Evolutionary conservation across 768 basidiomycete species (phyloP).

Genomic region (Phaffia tasmanica): DNA sequence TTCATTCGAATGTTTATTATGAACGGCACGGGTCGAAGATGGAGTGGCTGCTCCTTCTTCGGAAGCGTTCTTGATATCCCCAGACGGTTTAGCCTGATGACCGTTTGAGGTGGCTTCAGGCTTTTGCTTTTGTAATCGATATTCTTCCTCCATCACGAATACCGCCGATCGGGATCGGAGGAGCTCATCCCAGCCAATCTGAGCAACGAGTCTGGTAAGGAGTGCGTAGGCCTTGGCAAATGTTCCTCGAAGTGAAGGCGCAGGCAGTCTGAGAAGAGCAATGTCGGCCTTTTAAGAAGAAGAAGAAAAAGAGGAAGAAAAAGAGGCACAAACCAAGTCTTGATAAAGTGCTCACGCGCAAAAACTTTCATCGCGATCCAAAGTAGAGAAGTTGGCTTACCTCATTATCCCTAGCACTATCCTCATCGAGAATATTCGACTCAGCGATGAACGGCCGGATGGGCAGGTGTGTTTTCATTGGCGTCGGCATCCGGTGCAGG

Average conservation of each 20-base stretch:
- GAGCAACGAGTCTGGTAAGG: slow-evolving; percentile 76
- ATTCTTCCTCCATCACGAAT: slow-evolving; percentile 99
- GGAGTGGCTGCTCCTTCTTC: slow-evolving; percentile 27
- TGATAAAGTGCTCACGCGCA: not conserved
- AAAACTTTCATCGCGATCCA: not conserved
- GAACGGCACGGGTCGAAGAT: slow-evolving; percentile 1
- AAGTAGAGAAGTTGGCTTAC: slow-evolving; percentile 38
- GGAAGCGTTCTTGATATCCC: slow-evolving; percentile 37
- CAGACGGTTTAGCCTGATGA: not conserved
- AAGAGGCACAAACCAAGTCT: not conserved
- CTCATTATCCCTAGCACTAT: slow-evolving; percentile 64
- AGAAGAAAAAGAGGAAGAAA: not conserved
- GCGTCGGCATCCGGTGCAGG: slow-evolving; percentile 68
- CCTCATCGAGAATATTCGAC: slow-evolving; percentile 65
- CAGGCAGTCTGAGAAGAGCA: slow-evolving; percentile 84
- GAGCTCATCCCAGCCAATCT: slow-evolving; percentile 98
- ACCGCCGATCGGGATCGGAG: slow-evolving; percentile 86
- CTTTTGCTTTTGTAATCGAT: slow-evolving; percentile 83
- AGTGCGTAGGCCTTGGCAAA: slow-evolving; percentile 91
- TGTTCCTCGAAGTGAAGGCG: slow-evolving; percentile 85
- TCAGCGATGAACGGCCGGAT: slow-evolving; percentile 75
- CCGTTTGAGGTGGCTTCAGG: slow-evolving; percentile 48
- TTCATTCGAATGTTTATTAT: not conserved
- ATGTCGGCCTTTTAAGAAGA: slow-evolving; percentile 61
- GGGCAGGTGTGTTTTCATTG: slow-evolving; percentile 72